Base-by-base conservation (phyloP, 306 rosid genomes). In the Cyclanthera cordifolia region DNA sequence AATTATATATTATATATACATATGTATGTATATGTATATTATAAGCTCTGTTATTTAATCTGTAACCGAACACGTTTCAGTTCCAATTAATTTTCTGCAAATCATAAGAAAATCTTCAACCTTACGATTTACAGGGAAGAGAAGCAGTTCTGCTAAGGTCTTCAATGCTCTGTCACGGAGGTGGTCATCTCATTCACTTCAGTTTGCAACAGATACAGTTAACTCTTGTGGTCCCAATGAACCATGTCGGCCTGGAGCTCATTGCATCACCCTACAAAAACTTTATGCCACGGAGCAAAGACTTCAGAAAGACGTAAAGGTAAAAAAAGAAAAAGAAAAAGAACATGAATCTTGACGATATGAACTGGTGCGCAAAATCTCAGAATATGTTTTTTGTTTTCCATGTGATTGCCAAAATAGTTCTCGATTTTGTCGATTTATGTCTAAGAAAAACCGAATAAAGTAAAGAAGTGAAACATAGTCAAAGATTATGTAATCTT, bases 171-270 rank as follows among this genome's bases (percentile, higher is more conserved):
- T 88, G 58, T 86, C 96, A 66, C 66, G 99, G 95, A 86, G 82
- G 73, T 49, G 97, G 91, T 41, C 88, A 72, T 79, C 86, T 34
- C 87, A 76, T 81, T 81, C 98, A 69, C 78, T 78, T 43, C 92
- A 80, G 21, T 77, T 69, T 74, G 60, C 81, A 46, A 83, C 71
- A 80, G 94, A 83, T 61, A 67, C 67, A n/a, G 81, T 52, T 47
- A 86, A 74, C 52, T 49, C 46, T 64, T 58, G 76, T 75, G 74
- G 83, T 76, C 73, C 83, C 49, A 78, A 74, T 56, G 97, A 82
- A 75, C 95, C 99, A 47, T 93, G 97, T 82, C 84, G 61, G 85
- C 97, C 95, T 11, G 99, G 97, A 74, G 97, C 95, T 81, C 97
- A 93, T 82, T 87, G 88, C 73, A 65, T 82, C 70, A 90, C 99